Evolutionary conservation across 2,329 filamentous ascomycete species (phyloP).

Genomic region (Botrytis paeoniae): DNA sequence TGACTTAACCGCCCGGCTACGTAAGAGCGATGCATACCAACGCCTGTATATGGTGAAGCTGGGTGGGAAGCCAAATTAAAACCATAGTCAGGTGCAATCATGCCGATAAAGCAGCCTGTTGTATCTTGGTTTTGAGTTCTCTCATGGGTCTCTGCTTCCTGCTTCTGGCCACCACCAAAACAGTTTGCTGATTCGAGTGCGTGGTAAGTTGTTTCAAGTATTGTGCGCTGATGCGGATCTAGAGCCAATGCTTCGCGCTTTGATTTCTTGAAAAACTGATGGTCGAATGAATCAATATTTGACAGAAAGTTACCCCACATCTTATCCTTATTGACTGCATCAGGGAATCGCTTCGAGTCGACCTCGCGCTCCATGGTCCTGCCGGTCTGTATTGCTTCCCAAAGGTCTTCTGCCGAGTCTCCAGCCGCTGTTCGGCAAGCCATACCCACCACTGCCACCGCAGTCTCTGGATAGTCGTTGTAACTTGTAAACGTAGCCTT

Average conservation of each 20-base stretch:
- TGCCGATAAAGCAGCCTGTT: conserved; percentile 23
- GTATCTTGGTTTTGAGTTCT: neutral
- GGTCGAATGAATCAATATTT: conserved; percentile 21
- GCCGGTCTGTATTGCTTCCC: conserved; percentile 70
- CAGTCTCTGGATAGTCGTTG: neutral
- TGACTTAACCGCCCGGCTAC: conserved; percentile 43
- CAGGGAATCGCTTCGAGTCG: conserved; percentile 67
- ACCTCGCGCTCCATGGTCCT: conserved; percentile 63
- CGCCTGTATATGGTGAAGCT: conserved; percentile 24
- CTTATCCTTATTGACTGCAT: conserved; percentile 41
- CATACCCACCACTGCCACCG: conserved; percentile 40
- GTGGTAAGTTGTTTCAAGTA: conserved; percentile 21
- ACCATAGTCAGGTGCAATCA: conserved; percentile 14
- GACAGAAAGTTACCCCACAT: conserved; percentile 20
- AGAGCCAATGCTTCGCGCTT: conserved; percentile 24
- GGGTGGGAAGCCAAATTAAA: conserved; percentile 17
- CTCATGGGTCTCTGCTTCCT: neutral
- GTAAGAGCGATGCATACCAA: conserved; percentile 37
- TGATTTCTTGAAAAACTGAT: conserved; percentile 24
- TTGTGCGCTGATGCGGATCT: conserved; percentile 23
- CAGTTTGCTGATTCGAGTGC: conserved; percentile 20
- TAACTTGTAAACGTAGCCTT: neutral
- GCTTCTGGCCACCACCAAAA: neutral
- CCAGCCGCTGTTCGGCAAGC: conserved; percentile 38
- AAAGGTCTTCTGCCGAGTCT: conserved; percentile 55